These are phyloP conservation scores for Pseudozyma thailandica DNA, from an alignment of 1,284 basidiomycete species.

Conservation along the genomic window DNA sequence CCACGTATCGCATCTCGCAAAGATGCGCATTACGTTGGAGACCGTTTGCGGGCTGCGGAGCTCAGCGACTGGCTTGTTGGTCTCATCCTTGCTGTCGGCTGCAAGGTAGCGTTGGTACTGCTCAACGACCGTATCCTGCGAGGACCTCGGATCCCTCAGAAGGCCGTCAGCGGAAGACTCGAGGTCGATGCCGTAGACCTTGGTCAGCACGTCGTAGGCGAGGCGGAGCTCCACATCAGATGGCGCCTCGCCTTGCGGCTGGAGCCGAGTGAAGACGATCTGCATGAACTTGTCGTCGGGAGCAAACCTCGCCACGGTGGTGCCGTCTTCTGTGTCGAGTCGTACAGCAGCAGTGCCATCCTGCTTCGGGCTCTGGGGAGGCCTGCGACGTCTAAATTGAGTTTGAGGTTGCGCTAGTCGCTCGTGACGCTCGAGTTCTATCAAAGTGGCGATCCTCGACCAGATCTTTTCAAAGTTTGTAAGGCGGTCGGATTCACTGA, in stretches of 20 bases:
- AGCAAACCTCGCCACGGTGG: conserved; percentile 28
- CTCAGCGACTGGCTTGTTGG: conserved; percentile 1
- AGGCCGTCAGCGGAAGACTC: conserved; percentile 23
- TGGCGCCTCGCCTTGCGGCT: background rate
- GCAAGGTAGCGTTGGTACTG: conserved; percentile 14
- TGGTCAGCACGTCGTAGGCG: conserved; percentile 9
- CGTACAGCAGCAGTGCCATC: background rate
- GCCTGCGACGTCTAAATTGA: background rate
- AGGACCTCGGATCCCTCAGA: conserved; percentile 16
- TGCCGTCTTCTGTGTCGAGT: background rate
- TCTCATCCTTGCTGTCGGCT: conserved; percentile 1
- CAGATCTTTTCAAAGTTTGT: conserved; percentile 9
- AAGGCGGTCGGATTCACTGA: conserved; percentile 4
- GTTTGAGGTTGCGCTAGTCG: background rate
- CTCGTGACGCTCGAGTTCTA: conserved; percentile 25
- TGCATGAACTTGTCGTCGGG: conserved; percentile 27
- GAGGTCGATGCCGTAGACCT: conserved; percentile 37
- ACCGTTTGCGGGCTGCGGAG: conserved; percentile 7
- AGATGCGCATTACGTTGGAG: background rate
- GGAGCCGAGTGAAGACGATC: conserved; percentile 9
- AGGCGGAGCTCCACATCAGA: background rate
- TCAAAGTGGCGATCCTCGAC: conserved; percentile 13
- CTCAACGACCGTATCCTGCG: background rate
- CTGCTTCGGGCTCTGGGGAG: background rate
- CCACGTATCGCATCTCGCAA: background rate